A percentile compares a stretch with the other conserved stretches of the same genome.
phyloP scores from a whole-genome alignment of 305 asterid species.

The Petunia hybrid region DNA sequence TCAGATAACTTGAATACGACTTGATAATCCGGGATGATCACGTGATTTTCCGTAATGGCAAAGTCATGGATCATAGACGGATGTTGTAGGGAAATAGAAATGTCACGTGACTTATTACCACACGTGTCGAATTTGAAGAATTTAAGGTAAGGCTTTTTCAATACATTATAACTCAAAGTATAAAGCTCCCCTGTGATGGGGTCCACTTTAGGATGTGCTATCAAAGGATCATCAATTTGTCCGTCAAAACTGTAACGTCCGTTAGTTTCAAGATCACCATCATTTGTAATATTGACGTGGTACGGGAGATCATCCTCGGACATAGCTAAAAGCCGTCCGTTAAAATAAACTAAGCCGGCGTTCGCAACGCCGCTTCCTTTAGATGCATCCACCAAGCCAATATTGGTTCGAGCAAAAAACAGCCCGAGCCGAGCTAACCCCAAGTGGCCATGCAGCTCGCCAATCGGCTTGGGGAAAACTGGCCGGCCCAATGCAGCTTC shows the following conservation, averaged over 20 bases:
- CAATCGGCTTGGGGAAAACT: conserved; percentile 62
- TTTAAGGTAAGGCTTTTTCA: conserved; percentile 53
- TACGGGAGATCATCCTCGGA: conserved; percentile 76
- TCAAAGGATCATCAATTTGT: conserved; percentile 51
- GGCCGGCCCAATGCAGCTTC: conserved; percentile 60
- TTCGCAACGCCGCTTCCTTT: conserved; percentile 58
- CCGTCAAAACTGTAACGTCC: conserved; percentile 57
- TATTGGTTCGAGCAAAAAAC: conserved; percentile 44
- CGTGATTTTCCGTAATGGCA: conserved; percentile 58
- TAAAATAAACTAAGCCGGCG: conserved; percentile 57
- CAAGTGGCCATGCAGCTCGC: conserved; percentile 64
- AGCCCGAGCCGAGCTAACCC: conserved; percentile 66
- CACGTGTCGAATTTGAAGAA: conserved; percentile 48
- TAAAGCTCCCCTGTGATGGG: conserved; percentile 59
- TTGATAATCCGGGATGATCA: conserved; percentile 75
- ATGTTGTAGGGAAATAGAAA: conserved; percentile 46
- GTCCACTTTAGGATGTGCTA: conserved; percentile 75
- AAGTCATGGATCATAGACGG: conserved; percentile 76
- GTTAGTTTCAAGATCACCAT: conserved; percentile 59
- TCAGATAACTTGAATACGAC: conserved; percentile 60
- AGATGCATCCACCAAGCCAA: conserved; percentile 44
- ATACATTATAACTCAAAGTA: conserved; percentile 56
- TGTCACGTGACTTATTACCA: conserved; percentile 56
- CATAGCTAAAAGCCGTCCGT: conserved; percentile 60
- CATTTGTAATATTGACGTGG: conserved; percentile 37